These are phyloP conservation scores for Agrocybe chaxingu DNA, from an alignment of 768 basidiomycete species.

Conservation along the genomic window DNA sequence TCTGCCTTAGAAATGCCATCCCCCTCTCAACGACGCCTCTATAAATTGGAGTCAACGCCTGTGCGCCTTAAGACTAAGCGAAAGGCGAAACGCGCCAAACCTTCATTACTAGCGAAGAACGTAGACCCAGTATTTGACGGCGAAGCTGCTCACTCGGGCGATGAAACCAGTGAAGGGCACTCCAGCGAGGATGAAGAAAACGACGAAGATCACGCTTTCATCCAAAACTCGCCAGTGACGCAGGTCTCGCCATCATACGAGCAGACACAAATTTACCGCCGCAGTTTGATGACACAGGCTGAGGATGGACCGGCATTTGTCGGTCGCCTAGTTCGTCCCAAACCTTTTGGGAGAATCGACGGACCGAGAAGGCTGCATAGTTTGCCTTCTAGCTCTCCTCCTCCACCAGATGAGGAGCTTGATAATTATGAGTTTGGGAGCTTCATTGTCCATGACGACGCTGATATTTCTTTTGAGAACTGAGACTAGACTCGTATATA, in stretches of 20 bases:
- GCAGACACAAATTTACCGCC: constrained; percentile 66
- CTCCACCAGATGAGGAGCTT: constrained; percentile 41
- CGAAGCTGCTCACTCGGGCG: constrained; percentile 78
- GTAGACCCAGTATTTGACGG: constrained; percentile 53
- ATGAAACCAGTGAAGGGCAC: constrained; percentile 65
- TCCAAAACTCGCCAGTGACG: constrained; percentile 60
- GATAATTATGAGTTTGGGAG: constrained; percentile 74
- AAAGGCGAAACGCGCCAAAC: constrained; percentile 19
- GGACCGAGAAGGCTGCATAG: constrained; percentile 13
- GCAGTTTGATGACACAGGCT: constrained; percentile 71
- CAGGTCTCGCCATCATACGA: constrained; percentile 73
- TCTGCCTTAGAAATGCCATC: constrained; percentile 22
- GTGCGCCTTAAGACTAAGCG: constrained; percentile 14
- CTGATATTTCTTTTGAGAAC: constrained; percentile 51
- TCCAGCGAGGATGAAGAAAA: constrained; percentile 59
- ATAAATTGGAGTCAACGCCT: constrained; percentile 30
- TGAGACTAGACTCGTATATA: neutral
- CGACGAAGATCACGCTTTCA: constrained; percentile 67
- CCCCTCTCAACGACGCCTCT: constrained; percentile 36
- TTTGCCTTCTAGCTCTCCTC: constrained; percentile 59
- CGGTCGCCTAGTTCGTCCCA: constrained; percentile 42
- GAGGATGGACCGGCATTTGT: constrained; percentile 52
- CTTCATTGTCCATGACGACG: constrained; percentile 80
- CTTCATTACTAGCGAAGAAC: constrained; percentile 22
- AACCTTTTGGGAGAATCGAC: constrained; percentile 38